A percentile compares a stretch with the other conserved stretches of the same genome.
These are phyloP conservation scores for Discostella pseudostelligera DNA, from an alignment of 108 stramenopile genomes.

Conservation along the genomic window DNA sequence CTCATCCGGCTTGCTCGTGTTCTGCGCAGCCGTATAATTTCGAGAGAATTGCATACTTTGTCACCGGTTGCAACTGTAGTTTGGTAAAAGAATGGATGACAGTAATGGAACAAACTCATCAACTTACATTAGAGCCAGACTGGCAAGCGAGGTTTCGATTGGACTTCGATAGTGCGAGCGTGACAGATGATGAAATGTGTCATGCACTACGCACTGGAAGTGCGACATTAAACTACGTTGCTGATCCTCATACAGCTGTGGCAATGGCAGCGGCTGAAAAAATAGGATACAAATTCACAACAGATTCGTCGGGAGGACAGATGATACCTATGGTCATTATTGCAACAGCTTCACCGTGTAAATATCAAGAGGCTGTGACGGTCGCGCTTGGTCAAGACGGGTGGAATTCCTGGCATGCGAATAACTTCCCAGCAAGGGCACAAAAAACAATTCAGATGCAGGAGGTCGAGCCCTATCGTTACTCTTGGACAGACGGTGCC, in stretches of 20 bases:
- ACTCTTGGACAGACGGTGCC: conserved; percentile 12
- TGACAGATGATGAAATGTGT: conserved; percentile 82
- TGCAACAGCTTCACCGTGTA: conserved; percentile 85
- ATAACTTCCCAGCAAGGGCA: conserved; percentile 57
- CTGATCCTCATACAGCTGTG: conserved; percentile 89
- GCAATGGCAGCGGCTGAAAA: conserved; percentile 69
- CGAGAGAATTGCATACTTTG: conserved; percentile 80
- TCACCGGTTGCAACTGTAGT: conserved; percentile 51
- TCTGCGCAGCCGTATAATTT: conserved; percentile 77
- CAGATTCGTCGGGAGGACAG: background rate
- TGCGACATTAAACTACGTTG: conserved; percentile 46
- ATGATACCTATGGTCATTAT: conserved; percentile 54
- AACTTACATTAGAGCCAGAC: conserved; percentile 34
- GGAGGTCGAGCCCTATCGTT: conserved; percentile 35
- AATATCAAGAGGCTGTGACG: conserved; percentile 73
- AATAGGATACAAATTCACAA: conserved; percentile 52
- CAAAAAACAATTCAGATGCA: conserved; percentile 15
- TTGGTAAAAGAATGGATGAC: conserved; percentile 64
- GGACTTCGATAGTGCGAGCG: conserved; percentile 68
- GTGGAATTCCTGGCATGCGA: conserved; percentile 55
- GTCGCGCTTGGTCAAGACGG: conserved; percentile 55
- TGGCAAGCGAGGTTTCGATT: conserved; percentile 51
- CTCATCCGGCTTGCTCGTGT: background rate
- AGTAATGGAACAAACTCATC: conserved; percentile 49
- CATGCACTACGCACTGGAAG: conserved; percentile 38